phyloP scores from a whole-genome alignment of 2,329 filamentous ascomycete species.

The Calonectria crousiana region DNA sequence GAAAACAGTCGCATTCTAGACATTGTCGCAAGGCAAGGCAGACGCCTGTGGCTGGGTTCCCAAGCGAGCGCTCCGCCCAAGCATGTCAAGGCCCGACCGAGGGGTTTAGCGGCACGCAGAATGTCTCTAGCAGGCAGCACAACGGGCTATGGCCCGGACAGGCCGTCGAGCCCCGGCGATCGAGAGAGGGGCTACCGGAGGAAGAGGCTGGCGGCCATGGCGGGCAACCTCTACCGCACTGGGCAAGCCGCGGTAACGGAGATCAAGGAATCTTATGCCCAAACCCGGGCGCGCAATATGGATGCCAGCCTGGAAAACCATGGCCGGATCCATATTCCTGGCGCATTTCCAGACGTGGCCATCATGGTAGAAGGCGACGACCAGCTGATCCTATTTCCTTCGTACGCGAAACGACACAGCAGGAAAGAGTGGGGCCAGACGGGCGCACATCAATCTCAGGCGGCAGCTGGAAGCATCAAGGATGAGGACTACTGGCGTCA shows the following conservation, averaged over 20 bases:
- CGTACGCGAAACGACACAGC: constrained; percentile 83
- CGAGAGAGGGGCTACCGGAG: constrained; percentile 78
- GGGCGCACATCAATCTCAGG: constrained; percentile 43
- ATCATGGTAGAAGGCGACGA: constrained; percentile 84
- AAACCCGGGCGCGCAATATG: constrained; percentile 57
- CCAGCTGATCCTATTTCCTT: constrained; percentile 95
- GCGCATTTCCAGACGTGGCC: constrained; percentile 86
- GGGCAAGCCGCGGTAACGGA: constrained; percentile 70
- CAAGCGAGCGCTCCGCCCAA: constrained; percentile 43
- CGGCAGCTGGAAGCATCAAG: constrained; percentile 57
- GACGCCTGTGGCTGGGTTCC: constrained; percentile 60
- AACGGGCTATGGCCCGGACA: constrained; percentile 46
- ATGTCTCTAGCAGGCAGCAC: constrained; percentile 44
- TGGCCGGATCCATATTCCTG: constrained; percentile 67
- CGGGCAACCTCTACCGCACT: constrained; percentile 68
- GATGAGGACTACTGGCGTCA: constrained; percentile 82
- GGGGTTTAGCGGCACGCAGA: constrained; percentile 45
- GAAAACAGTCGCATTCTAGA: constrained; percentile 62
- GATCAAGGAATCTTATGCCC: constrained; percentile 70
- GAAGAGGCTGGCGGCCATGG: constrained; percentile 79
- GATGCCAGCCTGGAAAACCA: constrained; percentile 45
- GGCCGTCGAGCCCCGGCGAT: constrained; percentile 43
- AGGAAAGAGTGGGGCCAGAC: constrained; percentile 57
- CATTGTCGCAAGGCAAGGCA: constrained; percentile 54
- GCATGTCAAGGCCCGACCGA: constrained; percentile 49